Evolutionary conservation across 805 yeast genomes (phyloP).

Genomic region (Debaryomyces castellii): DNA sequence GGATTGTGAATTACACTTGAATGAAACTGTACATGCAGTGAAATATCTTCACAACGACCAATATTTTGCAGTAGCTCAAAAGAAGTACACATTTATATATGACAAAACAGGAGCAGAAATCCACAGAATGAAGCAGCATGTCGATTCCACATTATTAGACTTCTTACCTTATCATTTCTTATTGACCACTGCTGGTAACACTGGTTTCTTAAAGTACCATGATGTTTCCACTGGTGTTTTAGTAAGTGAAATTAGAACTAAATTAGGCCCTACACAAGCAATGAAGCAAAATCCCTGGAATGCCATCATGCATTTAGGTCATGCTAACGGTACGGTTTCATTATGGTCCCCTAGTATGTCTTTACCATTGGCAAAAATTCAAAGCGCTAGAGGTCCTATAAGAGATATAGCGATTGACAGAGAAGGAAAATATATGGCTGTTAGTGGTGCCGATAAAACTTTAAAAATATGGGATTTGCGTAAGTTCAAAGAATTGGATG

Average conservation of each 20-base stretch:
- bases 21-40: constrained; percentile 89
- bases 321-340: constrained; percentile 87
- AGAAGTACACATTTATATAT: constrained; percentile 88
- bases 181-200: constrained; percentile 82
- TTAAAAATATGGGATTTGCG: constrained; percentile 93
- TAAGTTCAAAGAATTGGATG: constrained; percentile 70
- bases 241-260: constrained; percentile 81
- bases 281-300: constrained; percentile 94
- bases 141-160: constrained; percentile 79
- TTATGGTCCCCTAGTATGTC: constrained; percentile 92
- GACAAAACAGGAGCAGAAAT: constrained; percentile 89
- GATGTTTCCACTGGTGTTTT: constrained; percentile 91
- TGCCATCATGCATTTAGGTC: constrained; percentile 92
- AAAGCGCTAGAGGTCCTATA: constrained; percentile 83
- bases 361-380: constrained; percentile 79
- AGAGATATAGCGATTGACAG: constrained; percentile 83
- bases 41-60: constrained; percentile 90
- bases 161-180: constrained; percentile 92
- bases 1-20: constrained; percentile 77
- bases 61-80: constrained; percentile 95
- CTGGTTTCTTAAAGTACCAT: constrained; percentile 87
- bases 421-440: constrained; percentile 92
- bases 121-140: constrained; percentile 87
- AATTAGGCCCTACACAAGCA: constrained; percentile 84
- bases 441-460: constrained; percentile 81